Base-by-base conservation (phyloP, 129 eudicot species). In the Sambucus nigra region DNA sequence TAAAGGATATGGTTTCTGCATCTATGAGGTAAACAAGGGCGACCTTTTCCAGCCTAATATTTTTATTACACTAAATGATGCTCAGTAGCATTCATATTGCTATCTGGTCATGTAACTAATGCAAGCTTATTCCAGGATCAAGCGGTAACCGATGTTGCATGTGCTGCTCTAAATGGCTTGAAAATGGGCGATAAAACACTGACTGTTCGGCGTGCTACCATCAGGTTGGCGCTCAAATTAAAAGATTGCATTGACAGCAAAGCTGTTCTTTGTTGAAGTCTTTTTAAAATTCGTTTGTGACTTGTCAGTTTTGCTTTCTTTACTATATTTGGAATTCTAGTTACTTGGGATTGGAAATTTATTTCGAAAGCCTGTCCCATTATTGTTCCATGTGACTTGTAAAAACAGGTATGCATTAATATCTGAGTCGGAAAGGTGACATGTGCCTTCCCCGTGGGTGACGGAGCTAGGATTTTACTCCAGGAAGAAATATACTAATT, bases 131-230 rank as follows among this genome's bases (percentile, higher is more conserved):
- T 55, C 57, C 73, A 87, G 96, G 94, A 87, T 69, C 88, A 87
- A 59, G 81, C 80, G 13, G 94, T 74, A 38, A 83, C 96, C 5
- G 96, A 87, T 39, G 70, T 87, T 66, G 96, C 96, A 10, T 87
- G 96, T 60, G 88, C 93, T 72, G 82, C 96, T 33, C 61, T 87
- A 41, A 87, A 87, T 83, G 96, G 96, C 56, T 72, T 87, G 57
- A 87, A 87, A 68, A 84, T 87, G 83, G 96, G 96, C 22, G 96
- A 87, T 69, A 87, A 87, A 64, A 87, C 96, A n/a, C 73, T 87
- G 47, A 87, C 96, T 35, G 94, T 87, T 57, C 65, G 96, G 49
- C 87, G 96, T 60, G 96, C 96, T 54, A 77, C 96, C 46, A 59
- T 83, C 77, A 87, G 94, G 96, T 87, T 54, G 40, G 72, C 66